phyloP scores from a whole-genome alignment of 1,284 basidiomycete genomes.

The Puccinia polysora region DNA sequence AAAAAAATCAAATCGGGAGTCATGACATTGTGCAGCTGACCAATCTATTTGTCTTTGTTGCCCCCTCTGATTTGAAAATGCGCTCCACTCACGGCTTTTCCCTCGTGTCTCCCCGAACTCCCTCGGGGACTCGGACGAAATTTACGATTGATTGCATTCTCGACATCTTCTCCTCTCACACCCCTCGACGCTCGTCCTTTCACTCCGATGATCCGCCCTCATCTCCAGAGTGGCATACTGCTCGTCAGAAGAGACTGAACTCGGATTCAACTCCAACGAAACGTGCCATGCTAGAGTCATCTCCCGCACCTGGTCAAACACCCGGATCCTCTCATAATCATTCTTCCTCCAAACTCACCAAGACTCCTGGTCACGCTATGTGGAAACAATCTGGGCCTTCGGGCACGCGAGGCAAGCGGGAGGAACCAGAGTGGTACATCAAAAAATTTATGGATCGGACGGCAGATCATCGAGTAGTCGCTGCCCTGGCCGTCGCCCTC shows the following conservation, averaged over 20 bases:
- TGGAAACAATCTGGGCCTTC: slow-evolving; percentile 19
- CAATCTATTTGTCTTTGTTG: no score
- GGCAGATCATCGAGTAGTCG: slow-evolving; percentile 73
- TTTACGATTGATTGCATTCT: slow-evolving; percentile 5
- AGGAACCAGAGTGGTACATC: slow-evolving; percentile 63
- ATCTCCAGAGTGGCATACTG: slow-evolving; percentile 21
- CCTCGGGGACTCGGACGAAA: background rate
- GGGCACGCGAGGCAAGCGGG: slow-evolving; percentile 46
- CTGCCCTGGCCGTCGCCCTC: slow-evolving; percentile 71
- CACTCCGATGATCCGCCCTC: background rate
- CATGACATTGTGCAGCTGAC: no score
- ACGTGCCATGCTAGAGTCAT: slow-evolving; percentile 5
- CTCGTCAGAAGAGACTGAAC: slow-evolving; percentile 24
- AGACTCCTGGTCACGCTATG: slow-evolving; percentile 21
- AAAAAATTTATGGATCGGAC: slow-evolving; percentile 81
- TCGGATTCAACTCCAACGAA: slow-evolving; percentile 29
- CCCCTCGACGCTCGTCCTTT: background rate
- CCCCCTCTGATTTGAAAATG: no score
- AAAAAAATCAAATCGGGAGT: no score
- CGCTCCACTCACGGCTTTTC: no score
- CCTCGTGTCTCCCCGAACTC: background rate
- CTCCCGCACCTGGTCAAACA: slow-evolving; percentile 12
- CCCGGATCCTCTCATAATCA: slow-evolving; percentile 6
- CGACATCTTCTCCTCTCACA: slow-evolving; percentile 8
- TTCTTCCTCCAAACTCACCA: background rate